Evolutionary conservation across 1,284 basidiomycete species (phyloP).

Genomic region (Sporisorium sorghi): DNA sequence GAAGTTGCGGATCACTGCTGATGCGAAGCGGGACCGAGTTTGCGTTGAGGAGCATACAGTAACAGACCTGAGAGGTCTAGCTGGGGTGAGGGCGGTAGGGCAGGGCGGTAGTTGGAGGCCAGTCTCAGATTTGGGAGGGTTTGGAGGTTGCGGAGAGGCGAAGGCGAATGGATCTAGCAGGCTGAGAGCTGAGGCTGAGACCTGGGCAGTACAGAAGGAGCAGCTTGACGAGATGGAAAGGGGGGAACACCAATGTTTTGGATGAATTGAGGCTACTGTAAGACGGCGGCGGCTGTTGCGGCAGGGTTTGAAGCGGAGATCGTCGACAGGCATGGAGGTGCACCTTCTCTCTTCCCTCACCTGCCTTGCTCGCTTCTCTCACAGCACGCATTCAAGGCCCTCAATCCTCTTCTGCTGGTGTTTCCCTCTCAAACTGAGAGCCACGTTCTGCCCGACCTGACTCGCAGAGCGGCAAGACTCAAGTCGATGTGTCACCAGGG

Average conservation of each 20-base stretch:
- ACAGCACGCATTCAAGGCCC: not conserved
- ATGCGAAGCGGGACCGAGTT: not conserved
- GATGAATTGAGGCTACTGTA: too few relatives aligned
- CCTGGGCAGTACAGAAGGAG: not conserved
- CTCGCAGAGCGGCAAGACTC: too few relatives aligned
- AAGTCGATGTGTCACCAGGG: slow-evolving; percentile 9
- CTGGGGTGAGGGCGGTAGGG: not conserved
- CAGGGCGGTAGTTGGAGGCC: not conserved
- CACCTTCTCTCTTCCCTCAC: not conserved
- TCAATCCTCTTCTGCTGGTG: not conserved
- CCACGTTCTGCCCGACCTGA: not conserved
- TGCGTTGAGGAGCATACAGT: not conserved
- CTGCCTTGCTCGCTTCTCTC: not conserved
- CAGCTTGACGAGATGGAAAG: slow-evolving; percentile 1
- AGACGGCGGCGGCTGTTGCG: slow-evolving; percentile 15
- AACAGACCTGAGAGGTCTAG: not conserved
- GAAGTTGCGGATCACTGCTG: not conserved
- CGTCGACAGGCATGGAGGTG: slow-evolving; percentile 3
- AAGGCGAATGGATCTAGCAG: not conserved
- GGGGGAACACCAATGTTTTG: slow-evolving; percentile 25
- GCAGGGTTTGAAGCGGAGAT: slow-evolving; percentile 10
- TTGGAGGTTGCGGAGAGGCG: not conserved
- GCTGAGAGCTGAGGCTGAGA: not conserved
- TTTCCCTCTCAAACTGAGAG: not conserved
- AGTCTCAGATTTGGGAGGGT: slow-evolving; percentile 6